Conservation (phyloP, 2,329 filamentous ascomycete species). For the Celoporthe dispersa region DNA sequence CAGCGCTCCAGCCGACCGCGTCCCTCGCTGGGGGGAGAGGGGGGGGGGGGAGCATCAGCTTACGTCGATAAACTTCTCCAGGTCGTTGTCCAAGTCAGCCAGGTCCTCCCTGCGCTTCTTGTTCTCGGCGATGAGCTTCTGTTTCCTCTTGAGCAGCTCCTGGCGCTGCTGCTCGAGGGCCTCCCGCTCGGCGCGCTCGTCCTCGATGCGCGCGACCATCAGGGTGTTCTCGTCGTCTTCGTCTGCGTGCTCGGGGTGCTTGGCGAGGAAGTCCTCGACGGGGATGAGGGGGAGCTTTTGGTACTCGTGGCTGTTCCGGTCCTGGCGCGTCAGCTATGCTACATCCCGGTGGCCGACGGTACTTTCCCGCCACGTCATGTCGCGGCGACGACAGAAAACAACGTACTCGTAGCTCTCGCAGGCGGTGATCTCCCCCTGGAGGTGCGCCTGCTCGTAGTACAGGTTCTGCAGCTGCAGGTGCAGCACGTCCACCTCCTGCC, state of each 20-base stretch:
- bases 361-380: no score
- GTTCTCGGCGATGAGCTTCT: conserved; percentile 71
- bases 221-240: conserved; percentile 74
- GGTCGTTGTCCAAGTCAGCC: conserved; percentile 85
- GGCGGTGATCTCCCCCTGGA: conserved; percentile 85
- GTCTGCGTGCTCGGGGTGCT: conserved; percentile 75
- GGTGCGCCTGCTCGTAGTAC: conserved; percentile 92
- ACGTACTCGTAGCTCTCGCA: conserved; percentile 91
- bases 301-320: conserved; percentile 75
- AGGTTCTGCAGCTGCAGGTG: conserved; percentile 94
- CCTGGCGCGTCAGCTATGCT: not conserved
- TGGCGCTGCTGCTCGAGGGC: conserved; percentile 83
- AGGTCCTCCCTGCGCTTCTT: conserved; percentile 94
- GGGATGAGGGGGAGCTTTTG: conserved; percentile 83
- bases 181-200: conserved; percentile 85
- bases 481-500: conserved; percentile 88
- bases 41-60: conserved; percentile 43
- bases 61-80: conserved; percentile 93
- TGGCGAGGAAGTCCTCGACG: conserved; percentile 76
- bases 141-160: conserved; percentile 69
- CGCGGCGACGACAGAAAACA: not conserved
- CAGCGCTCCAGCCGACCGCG: not conserved
- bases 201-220: conserved; percentile 88
- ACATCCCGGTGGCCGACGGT: no score
- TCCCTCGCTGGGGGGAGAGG: not conserved